Evolutionary conservation across 2,329 filamentous ascomycete species (phyloP), one percentile per base, ranked within the genome.

Genomic region (Aspergillus aculeatus): DNA sequence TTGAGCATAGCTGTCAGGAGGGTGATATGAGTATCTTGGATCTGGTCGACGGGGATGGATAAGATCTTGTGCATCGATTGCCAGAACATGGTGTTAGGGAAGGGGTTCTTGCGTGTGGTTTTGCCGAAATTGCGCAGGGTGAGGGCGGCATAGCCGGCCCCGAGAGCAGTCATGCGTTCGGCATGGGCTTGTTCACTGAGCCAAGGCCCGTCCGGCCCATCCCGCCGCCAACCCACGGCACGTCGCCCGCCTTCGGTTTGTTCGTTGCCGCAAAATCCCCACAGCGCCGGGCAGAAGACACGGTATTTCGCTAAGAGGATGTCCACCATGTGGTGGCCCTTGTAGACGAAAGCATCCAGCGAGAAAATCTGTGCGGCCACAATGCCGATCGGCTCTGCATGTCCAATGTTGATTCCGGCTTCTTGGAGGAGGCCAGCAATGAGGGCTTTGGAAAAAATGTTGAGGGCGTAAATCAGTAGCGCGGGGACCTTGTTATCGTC

Each of bases 241-340:
- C 76, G 66, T 12, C 88, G 84, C 1, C 91, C 92, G 11, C 81
- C 80, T 50, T 86, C 83, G 0, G 88, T 96, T 62, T 83, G 87
- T 72, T 96, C 91, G 62, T 81, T 86, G 24, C 91, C 93, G 48
- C 86, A 83, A 64, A 93, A 86, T 19, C 94, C 94, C 72, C 96
- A 98, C 0, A 99, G 80, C 1, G 92, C 88, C 0, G 95, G 94
- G 68, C 92, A 96, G 3, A 86, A 82, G 16, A 90, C 82, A 61
- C 92, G 87, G 69, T 91, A 90, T 75, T 98, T 97, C 57, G 93
- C 89, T 69, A 96, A 88, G 31, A 98, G 81, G 60, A 98, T 90
- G 71, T 96, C 91, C 55, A 92, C 88, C 59, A 96, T 81, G 1
- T 88, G 83, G 51, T 83, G 77, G 9, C 86, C 88, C 54, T 87